Conservation (phyloP, 2,329 filamentous ascomycete species). For the Neopestalotiopsis sp. region DNA sequence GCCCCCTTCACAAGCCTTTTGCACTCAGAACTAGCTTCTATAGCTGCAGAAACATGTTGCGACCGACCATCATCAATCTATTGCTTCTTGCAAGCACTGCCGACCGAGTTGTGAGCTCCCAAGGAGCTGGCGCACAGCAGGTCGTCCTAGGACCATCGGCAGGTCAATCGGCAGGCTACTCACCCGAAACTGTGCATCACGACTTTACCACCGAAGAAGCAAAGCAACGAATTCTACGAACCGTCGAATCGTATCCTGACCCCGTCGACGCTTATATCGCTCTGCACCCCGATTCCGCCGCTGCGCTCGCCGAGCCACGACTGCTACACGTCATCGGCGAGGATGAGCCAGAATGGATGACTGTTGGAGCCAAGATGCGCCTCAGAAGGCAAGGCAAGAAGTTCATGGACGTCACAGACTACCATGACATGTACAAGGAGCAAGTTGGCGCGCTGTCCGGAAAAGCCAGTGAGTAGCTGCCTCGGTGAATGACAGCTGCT, state of each 20-base stretch:
- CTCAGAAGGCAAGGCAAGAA: conserved; percentile 68
- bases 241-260: conserved; percentile 25
- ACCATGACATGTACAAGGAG: conserved; percentile 52
- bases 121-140: conserved; percentile 5
- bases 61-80: conserved; percentile 3
- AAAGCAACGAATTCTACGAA: conserved; percentile 7
- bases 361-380: conserved; percentile 73
- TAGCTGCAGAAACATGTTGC: conserved; percentile 8
- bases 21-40: background rate
- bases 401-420: conserved; percentile 76
- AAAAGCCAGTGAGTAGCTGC: conserved; percentile 33
- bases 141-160: background rate
- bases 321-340: conserved; percentile 68
- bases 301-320: conserved; percentile 45
- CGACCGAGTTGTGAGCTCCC: background rate
- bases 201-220: conserved; percentile 5
- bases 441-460: conserved; percentile 28
- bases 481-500: too few species aligned
- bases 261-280: conserved; percentile 28
- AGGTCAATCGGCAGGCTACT: background rate
- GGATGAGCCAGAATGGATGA: conserved; percentile 64
- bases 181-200: background rate
- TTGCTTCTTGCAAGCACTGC: conserved; percentile 2
- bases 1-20: background rate
- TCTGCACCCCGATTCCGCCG: conserved; percentile 24